Evolutionary conservation across 768 basidiomycete genomes (phyloP).

Genomic region (Amylocystis lapponica): DNA sequence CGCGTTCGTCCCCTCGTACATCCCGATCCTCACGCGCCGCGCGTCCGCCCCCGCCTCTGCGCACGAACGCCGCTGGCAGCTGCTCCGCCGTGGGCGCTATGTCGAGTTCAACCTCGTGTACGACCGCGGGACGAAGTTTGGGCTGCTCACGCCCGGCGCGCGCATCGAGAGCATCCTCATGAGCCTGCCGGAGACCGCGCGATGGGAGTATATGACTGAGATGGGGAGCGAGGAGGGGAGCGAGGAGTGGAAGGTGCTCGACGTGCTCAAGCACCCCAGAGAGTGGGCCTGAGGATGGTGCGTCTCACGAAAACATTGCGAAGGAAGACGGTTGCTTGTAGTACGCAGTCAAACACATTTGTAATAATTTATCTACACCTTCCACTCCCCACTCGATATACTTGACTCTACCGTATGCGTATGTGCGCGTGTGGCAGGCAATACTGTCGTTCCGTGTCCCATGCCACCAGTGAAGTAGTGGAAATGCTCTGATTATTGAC

Average conservation of each 20-base stretch:
- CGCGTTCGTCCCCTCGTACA: slow-evolving; percentile 84
- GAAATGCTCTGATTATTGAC: too few relatives aligned
- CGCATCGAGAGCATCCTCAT: slow-evolving; percentile 62
- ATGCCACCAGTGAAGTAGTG: too few relatives aligned
- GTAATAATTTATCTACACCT: neutral
- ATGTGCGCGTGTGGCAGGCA: too few relatives aligned
- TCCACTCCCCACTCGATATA: too few relatives aligned
- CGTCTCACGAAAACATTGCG: neutral
- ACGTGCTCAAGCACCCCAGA: slow-evolving; percentile 41
- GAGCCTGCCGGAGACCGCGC: slow-evolving; percentile 56
- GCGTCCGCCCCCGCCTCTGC: slow-evolving; percentile 52
- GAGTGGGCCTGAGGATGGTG: slow-evolving; percentile 34
- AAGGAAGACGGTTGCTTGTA: neutral
- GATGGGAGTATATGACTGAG: slow-evolving; percentile 66
- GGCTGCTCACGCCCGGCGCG: slow-evolving; percentile 52
- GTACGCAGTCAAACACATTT: neutral
- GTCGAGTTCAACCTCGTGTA: slow-evolving; percentile 84
- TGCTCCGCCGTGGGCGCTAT: slow-evolving; percentile 78
- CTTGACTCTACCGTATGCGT: too few relatives aligned
- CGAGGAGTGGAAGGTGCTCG: slow-evolving; percentile 45
- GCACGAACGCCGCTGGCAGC: slow-evolving; percentile 83
- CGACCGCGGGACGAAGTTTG: slow-evolving; percentile 66
- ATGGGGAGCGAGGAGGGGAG: slow-evolving; percentile 44
- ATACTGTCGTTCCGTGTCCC: too few relatives aligned
- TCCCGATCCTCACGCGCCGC: slow-evolving; percentile 74